Conservation (phyloP, 2,329 filamentous ascomycete genomes). For the Talaromyces sp. region DNA sequence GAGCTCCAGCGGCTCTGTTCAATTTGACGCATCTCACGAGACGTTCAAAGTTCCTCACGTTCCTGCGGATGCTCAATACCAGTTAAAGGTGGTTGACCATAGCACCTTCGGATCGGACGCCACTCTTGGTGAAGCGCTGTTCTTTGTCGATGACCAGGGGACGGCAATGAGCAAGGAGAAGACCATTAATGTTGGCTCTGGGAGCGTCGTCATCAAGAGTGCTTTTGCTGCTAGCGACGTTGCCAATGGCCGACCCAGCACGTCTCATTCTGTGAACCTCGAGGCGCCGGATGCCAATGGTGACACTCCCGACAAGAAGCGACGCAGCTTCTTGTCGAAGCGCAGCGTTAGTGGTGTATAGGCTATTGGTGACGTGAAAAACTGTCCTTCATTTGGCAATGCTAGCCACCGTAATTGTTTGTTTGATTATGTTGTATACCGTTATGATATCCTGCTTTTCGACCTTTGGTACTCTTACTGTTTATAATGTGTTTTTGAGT, state of each 20-base stretch:
- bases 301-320: conserved; percentile 42
- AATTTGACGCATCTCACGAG: conserved; percentile 64
- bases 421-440: conserved; percentile 10
- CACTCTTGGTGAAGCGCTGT: conserved; percentile 77
- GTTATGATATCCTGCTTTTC: conserved; percentile 20
- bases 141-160: conserved; percentile 82
- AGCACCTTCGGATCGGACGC: conserved; percentile 80
- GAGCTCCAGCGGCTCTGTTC: conserved; percentile 58
- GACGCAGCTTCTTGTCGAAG: conserved; percentile 48
- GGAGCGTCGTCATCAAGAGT: conserved; percentile 70
- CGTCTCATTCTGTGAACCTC: conserved; percentile 33
- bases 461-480: neutral
- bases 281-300: conserved; percentile 25
- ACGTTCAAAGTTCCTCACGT: conserved; percentile 71
- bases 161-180: conserved; percentile 66
- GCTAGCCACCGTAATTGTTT: neutral
- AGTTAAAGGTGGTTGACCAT: conserved; percentile 80
- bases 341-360: conserved; percentile 38
- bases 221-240: conserved; percentile 60
- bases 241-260: conserved; percentile 33
- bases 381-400: neutral
- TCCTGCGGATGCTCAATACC: conserved; percentile 79
- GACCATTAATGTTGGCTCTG: conserved; percentile 68
- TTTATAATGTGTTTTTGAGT: neutral
- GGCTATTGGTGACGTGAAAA: neutral